Percentiles rank a stretch among this genome's conserved stretches.
Conservation (phyloP, 208 protist species). For the Borovskyia barvae region DNA sequence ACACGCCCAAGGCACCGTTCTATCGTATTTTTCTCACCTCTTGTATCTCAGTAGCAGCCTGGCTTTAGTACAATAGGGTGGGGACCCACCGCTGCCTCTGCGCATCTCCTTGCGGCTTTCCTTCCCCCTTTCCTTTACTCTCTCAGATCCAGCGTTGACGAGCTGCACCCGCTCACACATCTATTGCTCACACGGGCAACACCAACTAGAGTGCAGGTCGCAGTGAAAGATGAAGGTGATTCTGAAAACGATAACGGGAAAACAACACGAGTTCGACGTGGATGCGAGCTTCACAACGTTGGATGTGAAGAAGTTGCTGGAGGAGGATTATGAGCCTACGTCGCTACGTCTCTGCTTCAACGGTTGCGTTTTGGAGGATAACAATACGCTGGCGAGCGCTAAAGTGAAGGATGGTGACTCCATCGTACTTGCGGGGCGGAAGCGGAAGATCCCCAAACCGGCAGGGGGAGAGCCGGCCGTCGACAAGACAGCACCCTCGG, state of each 20-base stretch:
- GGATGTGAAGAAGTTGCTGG: conserved; percentile 62
- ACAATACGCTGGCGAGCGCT: conserved; percentile 49
- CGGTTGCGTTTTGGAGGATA: conserved; percentile 57
- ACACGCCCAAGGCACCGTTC: no score
- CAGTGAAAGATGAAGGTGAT: conserved; percentile 79
- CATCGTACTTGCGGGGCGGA: conserved; percentile 73
- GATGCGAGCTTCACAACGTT: conserved; percentile 43
- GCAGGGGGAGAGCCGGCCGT: conserved; percentile 1
- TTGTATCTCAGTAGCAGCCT: no score
- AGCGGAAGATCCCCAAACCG: conserved; percentile 60
- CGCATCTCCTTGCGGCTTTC: no score
- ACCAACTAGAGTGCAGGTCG: no score
- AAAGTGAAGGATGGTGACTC: conserved; percentile 50
- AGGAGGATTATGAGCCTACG: conserved; percentile 67
- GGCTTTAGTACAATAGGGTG: no score
- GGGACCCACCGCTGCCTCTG: no score
- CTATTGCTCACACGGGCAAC: no score
- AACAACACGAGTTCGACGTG: conserved; percentile 54
- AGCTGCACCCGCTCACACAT: no score
- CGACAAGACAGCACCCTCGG: conserved; percentile 1
- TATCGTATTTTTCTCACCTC: no score
- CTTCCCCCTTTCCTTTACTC: no score
- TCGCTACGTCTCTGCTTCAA: conserved; percentile 77
- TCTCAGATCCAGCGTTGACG: no score
- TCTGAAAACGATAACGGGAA: conserved; percentile 64